Base-by-base conservation (phyloP, 1,139 yeast genomes). In the Eremothecium cymbalariae region DNA sequence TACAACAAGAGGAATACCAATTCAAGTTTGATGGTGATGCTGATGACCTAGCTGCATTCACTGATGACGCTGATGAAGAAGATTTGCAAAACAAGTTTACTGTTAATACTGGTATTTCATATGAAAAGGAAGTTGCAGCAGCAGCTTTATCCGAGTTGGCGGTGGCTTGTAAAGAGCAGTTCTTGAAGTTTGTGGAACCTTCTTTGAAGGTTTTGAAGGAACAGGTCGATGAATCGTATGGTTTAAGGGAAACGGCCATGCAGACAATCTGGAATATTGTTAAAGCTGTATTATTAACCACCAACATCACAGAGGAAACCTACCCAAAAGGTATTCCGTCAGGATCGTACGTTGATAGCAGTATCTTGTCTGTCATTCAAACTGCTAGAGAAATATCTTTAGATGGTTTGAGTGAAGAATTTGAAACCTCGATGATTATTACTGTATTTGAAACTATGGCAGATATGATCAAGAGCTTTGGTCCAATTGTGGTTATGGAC, bases 101-200 rank as follows among this genome's bases (percentile, higher is more conserved):
- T 49, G 88, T 88, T 46, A 86, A 86, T 68, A 82, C 95, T 34
- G 97, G 95, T 67, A 77, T 90, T 53, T 85, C 96, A 46, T 81
- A 84, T 53, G 98, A 90, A 66, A 90, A 90, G 66, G 98, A 90
- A 67, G 86, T 84, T 51, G 95, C 96, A n/a, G 73, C 93, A 31
- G 93, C 88, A 55, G 94, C 96, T 15, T 66, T 90, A 50, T 79
- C 86, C 31, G 96, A 90, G 54, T 72, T 90, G 55, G 94, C 95
- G 42, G 62, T 72, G 41, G 94, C 94, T 47, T 80, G 95, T 34
- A 85, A 86, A 51, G 76, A 74, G 44, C 77, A 75, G 36, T 86
- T 90, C 63, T 73, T 76, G 50, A 79, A 79, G 48, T 88, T 75
- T 55, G 78, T 86, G 44, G 88, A 82, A 57, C 70, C 74, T 44